Base-by-base conservation (phyloP, 2,329 filamentous ascomycete species). In the Cladobotryum mycophilum region DNA sequence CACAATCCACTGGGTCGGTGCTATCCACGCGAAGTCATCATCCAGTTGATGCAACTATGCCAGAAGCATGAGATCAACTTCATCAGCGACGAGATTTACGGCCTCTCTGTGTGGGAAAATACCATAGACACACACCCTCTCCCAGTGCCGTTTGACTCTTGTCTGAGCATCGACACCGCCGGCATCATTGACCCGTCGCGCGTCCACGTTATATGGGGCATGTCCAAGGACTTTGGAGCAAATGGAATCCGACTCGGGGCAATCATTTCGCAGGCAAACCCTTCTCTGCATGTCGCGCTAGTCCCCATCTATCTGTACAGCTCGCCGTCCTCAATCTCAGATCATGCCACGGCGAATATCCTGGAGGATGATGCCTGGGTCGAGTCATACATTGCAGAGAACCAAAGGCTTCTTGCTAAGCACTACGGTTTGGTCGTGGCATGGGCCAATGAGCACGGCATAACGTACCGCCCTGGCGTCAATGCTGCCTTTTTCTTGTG, bases 401-500 rank as follows among this genome's bases (percentile, higher is more conserved):
- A 79, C 52, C 65, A 63, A 34, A 59, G 60, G 35, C 64, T 62
- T 34, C 59, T 80, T 2, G 62, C 65, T 0, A 56, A 66, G 3
- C 63, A 68, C 3, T 75, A 77, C 53, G 58, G 57, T 2, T 62
- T 67, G 15, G 66, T 70, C 0, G 67, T 63, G 0, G 41, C 49
- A 1, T 71, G 67, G 55, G 64, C 76, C 0, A 61, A 61, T 17
- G 55, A 64, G 5, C 63, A 74, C 7, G 59, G 60, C 1, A 72
- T 80, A 17, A 59, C 65, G 5, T 78, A 77, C 54, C 65, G 70
- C 0, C 61, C 67, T 0, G 74, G 74, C 0, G 69, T 67, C 3
- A 78, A 79, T 52, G 76, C 77, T 0, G 76, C 71, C 0, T 79
- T 81, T 56, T 81, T 80, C 56, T 57, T 81, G 1, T 81, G 76